Conservation (phyloP, 352 stramenopile genomes). For the Halophytophthora batemanensis region DNA sequence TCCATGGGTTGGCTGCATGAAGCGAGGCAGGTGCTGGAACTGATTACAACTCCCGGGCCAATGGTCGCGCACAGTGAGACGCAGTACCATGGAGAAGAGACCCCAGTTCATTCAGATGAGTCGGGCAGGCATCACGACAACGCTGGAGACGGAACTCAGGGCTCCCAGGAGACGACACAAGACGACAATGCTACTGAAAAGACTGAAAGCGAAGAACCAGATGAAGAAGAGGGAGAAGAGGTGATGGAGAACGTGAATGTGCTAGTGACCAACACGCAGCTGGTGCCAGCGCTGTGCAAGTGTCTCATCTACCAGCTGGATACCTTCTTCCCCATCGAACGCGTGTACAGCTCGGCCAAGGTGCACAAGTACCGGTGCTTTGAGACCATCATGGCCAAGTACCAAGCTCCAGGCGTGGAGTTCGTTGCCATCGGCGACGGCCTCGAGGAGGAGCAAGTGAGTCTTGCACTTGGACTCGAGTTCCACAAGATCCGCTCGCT, state of each 20-base stretch:
- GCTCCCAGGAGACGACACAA: too few species aligned
- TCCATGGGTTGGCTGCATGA: conserved; percentile 66
- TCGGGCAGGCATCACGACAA: not conserved
- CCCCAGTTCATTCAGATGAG: not conserved
- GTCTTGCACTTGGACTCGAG: conserved; percentile 52
- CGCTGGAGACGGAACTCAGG: not conserved
- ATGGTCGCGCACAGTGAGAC: not conserved
- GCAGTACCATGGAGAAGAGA: not conserved
- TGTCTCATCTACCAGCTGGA: conserved; percentile 82
- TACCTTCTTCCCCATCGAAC: conserved; percentile 69
- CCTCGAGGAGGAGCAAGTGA: conserved; percentile 76
- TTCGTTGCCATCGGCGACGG: conserved; percentile 79
- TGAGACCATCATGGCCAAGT: conserved; percentile 65
- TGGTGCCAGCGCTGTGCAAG: conserved; percentile 80
- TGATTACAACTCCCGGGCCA: conserved; percentile 23
- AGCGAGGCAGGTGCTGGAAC: conserved; percentile 54
- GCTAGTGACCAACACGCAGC: conserved; percentile 80
- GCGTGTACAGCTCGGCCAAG: conserved; percentile 75
- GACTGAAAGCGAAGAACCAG: conserved; percentile 9
- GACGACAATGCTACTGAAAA: not conserved
- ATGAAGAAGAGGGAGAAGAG: conserved; percentile 16
- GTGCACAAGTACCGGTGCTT: conserved; percentile 79
- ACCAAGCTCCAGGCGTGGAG: conserved; percentile 41
- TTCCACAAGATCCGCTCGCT: conserved; percentile 77
- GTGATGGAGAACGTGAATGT: conserved; percentile 67